Evolutionary conservation across 495 filamentous ascomycete genomes (phyloP), one percentile per base, ranked within the genome.

Genomic region (Penicillium crystallinum): DNA sequence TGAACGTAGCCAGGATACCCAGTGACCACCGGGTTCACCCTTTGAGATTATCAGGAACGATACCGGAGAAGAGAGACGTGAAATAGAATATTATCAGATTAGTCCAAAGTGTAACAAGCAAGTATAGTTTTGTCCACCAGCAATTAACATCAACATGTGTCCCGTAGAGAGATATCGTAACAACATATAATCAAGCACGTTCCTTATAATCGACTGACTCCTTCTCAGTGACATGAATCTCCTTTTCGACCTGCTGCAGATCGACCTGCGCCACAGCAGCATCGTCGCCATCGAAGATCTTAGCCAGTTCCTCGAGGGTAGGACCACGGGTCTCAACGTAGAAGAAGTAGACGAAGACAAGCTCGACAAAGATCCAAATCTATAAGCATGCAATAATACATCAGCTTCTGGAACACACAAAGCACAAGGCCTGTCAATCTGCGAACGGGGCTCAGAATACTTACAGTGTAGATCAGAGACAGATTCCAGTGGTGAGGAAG

Each of bases 251-350:
- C 35, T 59, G 43, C 5, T 49, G 39, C 8, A 56, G 25, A 46
- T 56, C 53, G 36, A 59, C 39, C 46, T 56, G 53, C 8, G 53
- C 75, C 6, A 79, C 75, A 12, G 65, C 58, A 15, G 79, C 78
- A 8, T 77, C 70, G 8, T 81, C 75, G 44, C 80, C 79, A 30
- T 82, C 80, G 57, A 83, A 80, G 67, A 83, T 70, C 71, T 75
- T 78, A 58, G 75, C 77, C 12, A 85, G 70, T 63, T 84, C 82
- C 69, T 85, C 82, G 34, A 84, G 79, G 36, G 82, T 83, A 18
- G 79, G 81, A 25, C 82, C 81, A 55, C 71, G 75, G 39, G 81
- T 85, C 72, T 85, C 82, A 53, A 84, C 72, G 55, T 81, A 84
- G 73, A 79, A 81, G 70, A 83, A 80, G 68, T 78, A 84, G 42